Evolutionary conservation across 2,329 filamentous ascomycete species (phyloP), one percentile per base, ranked within the genome.

Genomic region (Podosphaera fusca): DNA sequence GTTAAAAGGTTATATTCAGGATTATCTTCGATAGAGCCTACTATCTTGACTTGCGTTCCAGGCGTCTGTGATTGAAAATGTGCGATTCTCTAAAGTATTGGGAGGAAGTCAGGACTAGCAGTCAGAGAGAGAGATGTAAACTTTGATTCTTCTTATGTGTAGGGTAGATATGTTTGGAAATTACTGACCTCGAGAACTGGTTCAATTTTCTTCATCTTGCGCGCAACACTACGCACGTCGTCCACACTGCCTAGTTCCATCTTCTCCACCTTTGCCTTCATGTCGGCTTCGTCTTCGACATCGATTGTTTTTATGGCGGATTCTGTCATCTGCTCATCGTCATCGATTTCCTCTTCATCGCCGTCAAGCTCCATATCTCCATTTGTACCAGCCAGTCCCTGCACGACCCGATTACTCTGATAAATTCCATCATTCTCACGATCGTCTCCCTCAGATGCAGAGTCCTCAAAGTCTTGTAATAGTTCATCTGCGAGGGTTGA

Each of bases 151-250:
- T 64, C 68, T 6, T 72, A 74, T 3, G 71, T 72, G 38, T 75
- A 85, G 61, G 88, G 95, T 67, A 82, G 90, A 57, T 96, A 90
- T 90, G 90, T 90, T 0, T 87, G 94, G 70, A 95, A 89, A 75
- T 42, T 60, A 78, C 82, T 80, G 75, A 89, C 87, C 80, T 90
- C 80, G 61, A 95, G 74, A 3, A 94, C 76, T 46, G 87, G 85
- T 64, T 87, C 79, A 60, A 95, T 71, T 42, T 81, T 85, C 69
- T 85, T 83, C 82, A 94, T 89, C 64, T 95, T 73, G 55, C 75
- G 79, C 57, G 85, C 84, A 42, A 94, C 85, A 66, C 79, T 87
- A 63, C 84, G 80, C 56, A 94, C 83, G 66, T 94, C 87, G 65
- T 80, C 80, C 57, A 89, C 79, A 40, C 74, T 75, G 36, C 80